Base-by-base conservation (phyloP, 192 early-diverging fungal species). In the Coemansia umbellata region DNA sequence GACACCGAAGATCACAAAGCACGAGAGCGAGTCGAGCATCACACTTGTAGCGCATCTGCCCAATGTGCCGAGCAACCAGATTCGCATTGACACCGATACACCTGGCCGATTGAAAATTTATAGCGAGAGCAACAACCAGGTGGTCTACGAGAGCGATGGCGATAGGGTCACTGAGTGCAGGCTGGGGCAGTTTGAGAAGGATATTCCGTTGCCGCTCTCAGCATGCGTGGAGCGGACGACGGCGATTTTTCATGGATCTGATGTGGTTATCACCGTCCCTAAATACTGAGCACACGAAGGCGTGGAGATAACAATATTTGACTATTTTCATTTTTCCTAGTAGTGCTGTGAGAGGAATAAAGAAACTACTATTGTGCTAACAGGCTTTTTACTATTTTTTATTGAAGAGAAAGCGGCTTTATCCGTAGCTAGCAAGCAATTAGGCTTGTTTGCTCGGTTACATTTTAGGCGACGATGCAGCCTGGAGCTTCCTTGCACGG, bases 401-500 rank as follows among this genome's bases (percentile, higher is more conserved):
- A n/a, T n/a, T n/a, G n/a, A n/a, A n/a, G n/a, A n/a, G n/a, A n/a
- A n/a, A n/a, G n/a, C n/a, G n/a, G n/a, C n/a, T n/a, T n/a, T n/a
- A n/a, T n/a, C n/a, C n/a, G n/a, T n/a, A n/a, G n/a, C n/a, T n/a
- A n/a, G n/a, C 23, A 14, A n/a, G n/a, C n/a, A n/a, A n/a, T n/a
- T n/a, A n/a, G n/a, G n/a, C n/a, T n/a, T n/a, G n/a, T n/a, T 35
- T 49, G n/a, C n/a, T n/a, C n/a, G n/a, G n/a, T 26, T 45, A 76
- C 23, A 76, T 61, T 47, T 66, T 69, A 37, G 73, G 55, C 7
- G 52, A 10, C 24, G 17, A 27, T 18, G 50, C 53, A 8, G 58
- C 50, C 35, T 52, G 61, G 44, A 87, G 60, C 74, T 93, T 93
- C 45, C 72, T 80, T 18, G 88, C 78, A 28, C 91, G 82, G 68